Percentiles rank a stretch among this genome's conserved stretches.
These are phyloP conservation scores for Imleria badia DNA, from an alignment of 768 basidiomycete species.

Conservation along the genomic window DNA sequence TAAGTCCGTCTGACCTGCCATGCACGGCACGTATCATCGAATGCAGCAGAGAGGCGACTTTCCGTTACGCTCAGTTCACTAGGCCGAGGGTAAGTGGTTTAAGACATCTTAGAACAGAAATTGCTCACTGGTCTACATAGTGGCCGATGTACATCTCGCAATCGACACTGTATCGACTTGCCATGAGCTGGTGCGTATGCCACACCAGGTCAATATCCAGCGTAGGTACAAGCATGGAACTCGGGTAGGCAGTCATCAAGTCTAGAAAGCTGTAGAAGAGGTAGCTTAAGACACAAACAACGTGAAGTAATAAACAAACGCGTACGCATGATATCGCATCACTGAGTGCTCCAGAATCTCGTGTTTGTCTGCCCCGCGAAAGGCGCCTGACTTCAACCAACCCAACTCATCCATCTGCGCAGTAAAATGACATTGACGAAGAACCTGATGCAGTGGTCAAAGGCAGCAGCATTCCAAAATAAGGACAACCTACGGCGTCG, in stretches of 20 bases:
- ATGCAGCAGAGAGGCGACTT: constrained; percentile 40
- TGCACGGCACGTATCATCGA: constrained; percentile 52
- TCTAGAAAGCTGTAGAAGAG: constrained; percentile 48
- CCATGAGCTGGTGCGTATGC: constrained; percentile 71
- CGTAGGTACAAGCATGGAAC: constrained; percentile 53
- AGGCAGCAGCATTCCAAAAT: neutral
- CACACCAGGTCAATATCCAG: constrained; percentile 76
- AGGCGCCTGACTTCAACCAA: constrained; percentile 48
- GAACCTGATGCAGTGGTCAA: constrained; percentile 36
- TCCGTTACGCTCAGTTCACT: constrained; percentile 55
- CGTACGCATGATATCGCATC: constrained; percentile 59
- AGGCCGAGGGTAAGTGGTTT: constrained; percentile 1
- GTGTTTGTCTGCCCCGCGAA: constrained; percentile 37
- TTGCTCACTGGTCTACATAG: constrained; percentile 55
- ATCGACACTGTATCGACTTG: constrained; percentile 44
- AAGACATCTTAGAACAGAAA: neutral
- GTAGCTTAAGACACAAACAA: neutral
- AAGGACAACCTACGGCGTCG: constrained; percentile 45
- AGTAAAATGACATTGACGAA: constrained; percentile 58
- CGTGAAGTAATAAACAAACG: neutral
- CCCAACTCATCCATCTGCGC: constrained; percentile 50
- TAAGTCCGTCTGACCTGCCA: constrained; percentile 41
- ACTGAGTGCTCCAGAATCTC: constrained; percentile 47
- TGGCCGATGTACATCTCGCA: constrained; percentile 43
- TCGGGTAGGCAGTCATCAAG: constrained; percentile 45